Base-by-base conservation (phyloP, 768 basidiomycete genomes). In the Panaeolus papilionaceus region DNA sequence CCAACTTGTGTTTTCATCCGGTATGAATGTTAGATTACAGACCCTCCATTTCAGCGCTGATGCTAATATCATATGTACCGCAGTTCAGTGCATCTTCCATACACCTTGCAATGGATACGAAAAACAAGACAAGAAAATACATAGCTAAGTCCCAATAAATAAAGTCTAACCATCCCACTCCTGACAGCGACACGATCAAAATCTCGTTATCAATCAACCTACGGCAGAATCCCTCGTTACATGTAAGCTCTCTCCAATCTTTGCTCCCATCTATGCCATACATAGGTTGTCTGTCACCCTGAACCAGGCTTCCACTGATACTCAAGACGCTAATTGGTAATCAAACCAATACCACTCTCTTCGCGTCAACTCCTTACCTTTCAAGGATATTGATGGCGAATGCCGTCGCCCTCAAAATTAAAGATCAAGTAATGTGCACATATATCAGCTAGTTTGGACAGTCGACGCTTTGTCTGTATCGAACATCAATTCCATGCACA, bases 161-260 rank as follows among this genome's bases (percentile, higher is more conserved):
- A 58, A 33, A 37, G 33, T 58, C 54, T 37, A 28, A 28, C 54
- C 11, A 37, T 58, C 26, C 28, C 54, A 58, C 54, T 58, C 65
- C 61, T 67, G 68, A 67, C 70, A 68, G 67, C 47, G 63, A 64
- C 38, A 64, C 45, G 54, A 67, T 67, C 61, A 63, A 64, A 64
- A 62, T 70, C 67, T 68, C 67, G 67, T 71, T 64, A 71, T 68
- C 67, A 67, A 42, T 64, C 64, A 47, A 62, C 63, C 67, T 69
- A 66, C 70, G 64, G 70, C 67, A 69, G 70, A 69, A 71, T 66
- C 51, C 67, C 62, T 58, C 39, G 23, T 51, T 61, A 47, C 54
- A 58, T 58, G 26, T 37, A 58, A 58, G 11, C 28, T 33, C 28
- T 58, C 33, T 9, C 54, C 54, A 12, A 37, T 58, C 54, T 58